Percentiles rank a stretch among this genome's conserved stretches.
These are phyloP conservation scores for Ophiorrhiza pumila DNA, from an alignment of 257 asterid genomes.

Conservation along the genomic window DNA sequence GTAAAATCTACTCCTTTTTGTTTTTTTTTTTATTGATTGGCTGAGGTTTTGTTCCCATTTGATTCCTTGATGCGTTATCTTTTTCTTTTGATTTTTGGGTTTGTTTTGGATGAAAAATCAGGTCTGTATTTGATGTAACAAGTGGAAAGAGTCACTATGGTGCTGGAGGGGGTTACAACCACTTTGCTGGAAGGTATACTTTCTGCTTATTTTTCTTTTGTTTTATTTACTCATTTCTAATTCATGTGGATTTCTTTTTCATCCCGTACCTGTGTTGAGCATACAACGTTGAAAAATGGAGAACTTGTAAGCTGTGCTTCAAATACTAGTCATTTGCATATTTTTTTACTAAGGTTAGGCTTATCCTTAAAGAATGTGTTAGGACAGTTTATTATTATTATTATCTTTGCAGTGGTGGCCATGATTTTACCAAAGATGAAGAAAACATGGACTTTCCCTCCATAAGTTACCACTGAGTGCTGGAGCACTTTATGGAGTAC, in stretches of 20 bases:
- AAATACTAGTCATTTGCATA: not conserved
- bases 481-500: not conserved
- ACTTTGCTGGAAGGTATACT: conserved; percentile 75
- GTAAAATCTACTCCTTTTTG: conserved; percentile 26
- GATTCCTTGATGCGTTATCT: not conserved
- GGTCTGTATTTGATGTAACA: conserved; percentile 94
- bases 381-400: not conserved
- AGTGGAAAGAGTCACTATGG: conserved; percentile 87
- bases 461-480: not conserved
- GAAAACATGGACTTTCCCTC: not conserved
- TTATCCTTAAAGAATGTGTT: not conserved
- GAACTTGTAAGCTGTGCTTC: not conserved
- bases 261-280: not conserved
- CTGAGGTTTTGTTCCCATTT: not conserved
- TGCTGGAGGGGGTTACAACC: conserved; percentile 76
- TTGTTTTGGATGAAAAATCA: conserved; percentile 20
- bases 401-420: not conserved
- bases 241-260: not conserved
- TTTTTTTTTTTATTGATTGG: not conserved
- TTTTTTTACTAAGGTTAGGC: too few relatives aligned
- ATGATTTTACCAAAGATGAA: not conserved
- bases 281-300: not conserved
- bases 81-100: not conserved
- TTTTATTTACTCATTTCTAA: not conserved
- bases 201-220: not conserved